phyloP scores from a whole-genome alignment of 257 asterid genomes.

The Petrea volubilis region DNA sequence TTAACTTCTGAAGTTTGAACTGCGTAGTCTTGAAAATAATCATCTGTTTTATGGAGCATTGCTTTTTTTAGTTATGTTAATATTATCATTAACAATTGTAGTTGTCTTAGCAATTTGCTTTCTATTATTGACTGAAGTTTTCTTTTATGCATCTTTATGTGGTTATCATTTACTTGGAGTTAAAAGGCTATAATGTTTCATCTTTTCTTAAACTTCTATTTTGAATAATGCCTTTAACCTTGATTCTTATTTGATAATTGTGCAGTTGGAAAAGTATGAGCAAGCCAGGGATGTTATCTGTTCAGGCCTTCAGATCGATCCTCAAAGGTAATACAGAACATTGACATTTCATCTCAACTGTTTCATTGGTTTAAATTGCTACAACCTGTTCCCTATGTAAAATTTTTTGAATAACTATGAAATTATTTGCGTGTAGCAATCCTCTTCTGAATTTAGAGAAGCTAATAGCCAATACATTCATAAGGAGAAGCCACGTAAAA shows the following conservation, averaged over 20 bases:
- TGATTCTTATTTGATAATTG: conserved; percentile 21
- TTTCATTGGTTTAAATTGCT: background rate
- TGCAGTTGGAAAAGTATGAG: conserved; percentile 87
- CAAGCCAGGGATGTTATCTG: conserved; percentile 65
- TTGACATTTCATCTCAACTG: background rate
- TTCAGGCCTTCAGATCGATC: conserved; percentile 77
- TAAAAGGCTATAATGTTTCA: conserved; percentile 1
- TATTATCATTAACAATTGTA: background rate
- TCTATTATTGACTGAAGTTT: background rate
- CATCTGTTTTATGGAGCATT: background rate
- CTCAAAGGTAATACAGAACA: conserved; percentile 41
- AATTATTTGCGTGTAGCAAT: conserved; percentile 39
- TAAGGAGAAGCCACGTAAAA: conserved; percentile 55
- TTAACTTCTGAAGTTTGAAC: conserved; percentile 4
- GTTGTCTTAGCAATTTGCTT: background rate
- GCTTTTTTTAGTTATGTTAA: background rate
- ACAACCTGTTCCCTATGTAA: background rate
- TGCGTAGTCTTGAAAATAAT: background rate
- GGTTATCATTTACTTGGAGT: background rate
- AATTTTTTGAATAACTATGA: background rate
- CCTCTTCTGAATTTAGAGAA: conserved; percentile 68
- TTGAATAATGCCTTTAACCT: background rate
- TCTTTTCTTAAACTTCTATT: background rate
- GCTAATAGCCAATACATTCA: conserved; percentile 34
- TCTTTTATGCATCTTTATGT: background rate